Evolutionary conservation across 2,329 filamentous ascomycete species (phyloP).

Genomic region (Westerdykella ornata): DNA sequence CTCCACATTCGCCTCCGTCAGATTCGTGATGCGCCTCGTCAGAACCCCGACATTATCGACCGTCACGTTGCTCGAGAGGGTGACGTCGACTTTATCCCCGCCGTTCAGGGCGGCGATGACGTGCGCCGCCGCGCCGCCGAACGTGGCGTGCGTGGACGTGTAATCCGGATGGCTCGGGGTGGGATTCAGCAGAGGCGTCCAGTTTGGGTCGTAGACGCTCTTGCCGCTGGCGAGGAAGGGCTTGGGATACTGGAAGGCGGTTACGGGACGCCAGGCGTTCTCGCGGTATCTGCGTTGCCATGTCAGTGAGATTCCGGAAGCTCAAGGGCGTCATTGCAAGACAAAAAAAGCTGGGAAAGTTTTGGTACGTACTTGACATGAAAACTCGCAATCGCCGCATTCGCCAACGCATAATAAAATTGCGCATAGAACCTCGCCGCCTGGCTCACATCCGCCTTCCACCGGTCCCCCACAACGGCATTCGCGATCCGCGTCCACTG

Average conservation of each 20-base stretch:
- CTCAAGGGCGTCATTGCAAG: background rate
- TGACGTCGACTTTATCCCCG: constrained; percentile 14
- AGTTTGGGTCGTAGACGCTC: constrained; percentile 14
- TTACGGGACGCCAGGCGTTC: constrained; percentile 22
- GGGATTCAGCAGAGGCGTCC: constrained; percentile 19
- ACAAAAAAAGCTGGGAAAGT: no score
- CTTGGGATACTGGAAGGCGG: constrained; percentile 13
- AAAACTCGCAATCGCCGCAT: constrained; percentile 24
- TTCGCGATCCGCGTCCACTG: constrained; percentile 22
- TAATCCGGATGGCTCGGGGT: constrained; percentile 28
- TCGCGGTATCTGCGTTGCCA: constrained; percentile 9
- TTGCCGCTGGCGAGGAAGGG: constrained; percentile 17
- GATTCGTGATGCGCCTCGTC: constrained; percentile 18
- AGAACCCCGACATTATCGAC: constrained; percentile 17
- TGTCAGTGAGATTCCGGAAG: background rate
- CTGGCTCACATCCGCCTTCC: constrained; percentile 15
- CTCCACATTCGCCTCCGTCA: constrained; percentile 19
- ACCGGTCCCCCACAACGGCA: constrained; percentile 14
- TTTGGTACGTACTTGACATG: constrained; percentile 11
- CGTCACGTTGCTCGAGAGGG: constrained; percentile 22
- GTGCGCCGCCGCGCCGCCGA: constrained; percentile 20
- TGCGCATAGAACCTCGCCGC: constrained; percentile 26
- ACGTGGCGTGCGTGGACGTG: constrained; percentile 21
- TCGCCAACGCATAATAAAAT: constrained; percentile 25
- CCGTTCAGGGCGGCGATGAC: constrained; percentile 18